phyloP scores from a whole-genome alignment of 2,329 filamentous ascomycete species.

The Penicillium psychrosexuale region DNA sequence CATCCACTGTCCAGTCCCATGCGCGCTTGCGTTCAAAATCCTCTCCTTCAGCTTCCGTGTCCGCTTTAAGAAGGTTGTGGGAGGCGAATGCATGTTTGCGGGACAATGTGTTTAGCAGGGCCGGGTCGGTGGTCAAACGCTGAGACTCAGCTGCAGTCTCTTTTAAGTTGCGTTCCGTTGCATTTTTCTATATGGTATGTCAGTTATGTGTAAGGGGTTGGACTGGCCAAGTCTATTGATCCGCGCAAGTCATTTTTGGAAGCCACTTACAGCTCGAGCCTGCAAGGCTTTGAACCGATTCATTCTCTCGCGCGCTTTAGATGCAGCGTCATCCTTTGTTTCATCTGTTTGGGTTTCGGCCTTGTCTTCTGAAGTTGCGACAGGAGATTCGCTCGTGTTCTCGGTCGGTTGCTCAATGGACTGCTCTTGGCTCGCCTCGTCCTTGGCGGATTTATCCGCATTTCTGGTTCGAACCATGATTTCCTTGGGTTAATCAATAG shows the following conservation, averaged over 20 bases:
- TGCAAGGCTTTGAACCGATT: conserved; percentile 85
- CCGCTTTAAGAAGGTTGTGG: conserved; percentile 90
- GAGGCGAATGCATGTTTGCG: conserved; percentile 83
- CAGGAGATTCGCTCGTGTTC: conserved; percentile 7
- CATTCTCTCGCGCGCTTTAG: conserved; percentile 58
- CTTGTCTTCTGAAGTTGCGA: conserved; percentile 9
- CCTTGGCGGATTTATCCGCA: conserved; percentile 14
- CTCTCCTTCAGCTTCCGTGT: conserved; percentile 77
- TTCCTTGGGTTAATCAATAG: background rate
- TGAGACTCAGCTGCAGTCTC: conserved; percentile 82
- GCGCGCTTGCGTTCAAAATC: conserved; percentile 97
- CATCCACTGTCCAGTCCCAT: conserved; percentile 98
- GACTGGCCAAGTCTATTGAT: background rate
- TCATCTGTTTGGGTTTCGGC: conserved; percentile 1
- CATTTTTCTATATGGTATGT: conserved; percentile 39
- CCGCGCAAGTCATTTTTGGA: background rate
- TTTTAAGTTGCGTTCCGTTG: conserved; percentile 63
- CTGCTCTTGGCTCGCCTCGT: conserved; percentile 9
- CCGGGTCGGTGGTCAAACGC: conserved; percentile 72
- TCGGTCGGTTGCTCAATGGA: conserved; percentile 11
- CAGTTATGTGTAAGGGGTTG: conserved; percentile 11
- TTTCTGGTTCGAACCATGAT: conserved; percentile 21
- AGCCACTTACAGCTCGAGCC: conserved; percentile 61
- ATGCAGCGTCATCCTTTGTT: conserved; percentile 27
- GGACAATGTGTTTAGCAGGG: conserved; percentile 71